Evolutionary conservation across 495 filamentous ascomycete species (phyloP).

Genomic region (Podospora anserina): DNA sequence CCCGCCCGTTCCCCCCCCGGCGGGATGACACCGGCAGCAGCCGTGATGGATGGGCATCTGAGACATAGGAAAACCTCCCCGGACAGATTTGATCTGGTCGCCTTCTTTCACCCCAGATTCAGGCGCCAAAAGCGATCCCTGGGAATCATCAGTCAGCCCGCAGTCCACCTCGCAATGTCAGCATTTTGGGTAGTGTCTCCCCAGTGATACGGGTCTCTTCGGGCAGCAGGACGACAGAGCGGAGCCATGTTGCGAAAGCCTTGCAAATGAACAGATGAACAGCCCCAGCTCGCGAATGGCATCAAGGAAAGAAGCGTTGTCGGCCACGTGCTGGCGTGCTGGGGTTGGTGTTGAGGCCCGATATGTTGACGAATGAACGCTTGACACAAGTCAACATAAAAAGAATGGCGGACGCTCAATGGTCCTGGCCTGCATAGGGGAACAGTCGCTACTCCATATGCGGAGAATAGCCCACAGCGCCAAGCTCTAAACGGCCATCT

Average conservation of each 20-base stretch:
- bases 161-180: constrained; percentile 27
- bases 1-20: not conserved
- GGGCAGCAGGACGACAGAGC: constrained; percentile 13
- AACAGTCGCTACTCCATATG: constrained; percentile 21
- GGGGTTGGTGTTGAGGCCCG: constrained; percentile 23
- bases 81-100: constrained; percentile 27
- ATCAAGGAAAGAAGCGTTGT: constrained; percentile 1
- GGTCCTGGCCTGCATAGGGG: constrained; percentile 27
- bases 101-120: constrained; percentile 28
- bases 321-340: constrained; percentile 19
- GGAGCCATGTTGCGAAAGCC: constrained; percentile 4
- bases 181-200: constrained; percentile 9
- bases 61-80: constrained; percentile 19
- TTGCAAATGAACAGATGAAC: not conserved
- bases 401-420: constrained; percentile 7
- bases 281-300: constrained; percentile 15
- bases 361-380: constrained; percentile 28
- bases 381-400: constrained; percentile 36
- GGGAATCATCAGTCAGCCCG: constrained; percentile 8
- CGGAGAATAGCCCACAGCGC: constrained; percentile 20
- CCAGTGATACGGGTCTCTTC: constrained; percentile 10
- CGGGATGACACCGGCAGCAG: not conserved
- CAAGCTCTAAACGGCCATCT: constrained; percentile 11
- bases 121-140: constrained; percentile 9
- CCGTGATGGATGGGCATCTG: constrained; percentile 14